A percentile compares a stretch with the other conserved stretches of the same genome.
Evolutionary conservation across 208 protist species (phyloP).

Genomic region (Wallacemonas rigidus): DNA sequence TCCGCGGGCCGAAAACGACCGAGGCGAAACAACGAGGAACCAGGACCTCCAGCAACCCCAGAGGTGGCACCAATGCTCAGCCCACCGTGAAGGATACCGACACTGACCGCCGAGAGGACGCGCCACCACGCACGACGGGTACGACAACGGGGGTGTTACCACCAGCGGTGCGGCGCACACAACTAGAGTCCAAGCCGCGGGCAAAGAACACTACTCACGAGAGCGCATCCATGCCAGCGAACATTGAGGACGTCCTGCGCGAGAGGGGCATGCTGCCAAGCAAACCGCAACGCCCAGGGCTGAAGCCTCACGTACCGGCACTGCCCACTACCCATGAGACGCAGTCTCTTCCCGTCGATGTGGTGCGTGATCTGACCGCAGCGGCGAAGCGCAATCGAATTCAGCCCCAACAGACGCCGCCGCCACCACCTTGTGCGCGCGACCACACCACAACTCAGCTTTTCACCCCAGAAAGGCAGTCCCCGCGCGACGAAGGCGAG

Average conservation of each 20-base stretch:
- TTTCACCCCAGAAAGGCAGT: no score
- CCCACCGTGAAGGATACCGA: no score
- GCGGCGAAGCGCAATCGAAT: not conserved
- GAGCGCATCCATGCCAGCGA: constrained; percentile 64
- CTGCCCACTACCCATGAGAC: constrained; percentile 46
- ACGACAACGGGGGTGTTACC: no score
- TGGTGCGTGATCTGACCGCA: constrained; percentile 48
- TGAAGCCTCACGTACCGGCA: not conserved
- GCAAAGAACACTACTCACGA: constrained; percentile 28
- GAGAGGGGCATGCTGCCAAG: constrained; percentile 17
- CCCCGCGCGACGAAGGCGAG: not conserved
- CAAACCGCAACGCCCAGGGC: not conserved
- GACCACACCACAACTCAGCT: not conserved
- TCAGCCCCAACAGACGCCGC: not conserved
- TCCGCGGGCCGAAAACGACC: no score
- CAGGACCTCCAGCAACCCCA: no score
- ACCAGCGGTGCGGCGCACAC: no score
- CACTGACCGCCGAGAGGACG: no score
- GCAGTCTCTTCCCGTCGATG: constrained; percentile 66
- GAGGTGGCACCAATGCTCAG: no score
- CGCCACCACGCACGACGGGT: no score
- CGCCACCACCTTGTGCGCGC: not conserved
- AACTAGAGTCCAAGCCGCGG: constrained; percentile 1
- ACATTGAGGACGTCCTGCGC: constrained; percentile 35
- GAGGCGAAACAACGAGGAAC: no score